phyloP scores from a whole-genome alignment of 441 rosid species.

The Gossypium davidsonii region DNA sequence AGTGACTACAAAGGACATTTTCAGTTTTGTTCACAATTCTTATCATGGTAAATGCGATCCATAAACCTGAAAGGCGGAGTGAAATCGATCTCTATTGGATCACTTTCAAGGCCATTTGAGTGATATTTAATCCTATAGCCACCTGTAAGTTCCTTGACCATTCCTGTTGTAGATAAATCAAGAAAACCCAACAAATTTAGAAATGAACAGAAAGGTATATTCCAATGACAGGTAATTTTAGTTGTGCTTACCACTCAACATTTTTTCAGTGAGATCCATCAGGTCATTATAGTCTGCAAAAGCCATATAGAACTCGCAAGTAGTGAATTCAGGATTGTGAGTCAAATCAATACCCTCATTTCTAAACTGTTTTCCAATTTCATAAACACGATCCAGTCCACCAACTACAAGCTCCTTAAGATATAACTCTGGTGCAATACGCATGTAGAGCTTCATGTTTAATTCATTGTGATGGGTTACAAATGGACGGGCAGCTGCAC shows the following conservation, averaged over 20 bases:
- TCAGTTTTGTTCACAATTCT: conserved; percentile 6
- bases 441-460: conserved; percentile 74
- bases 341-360: conserved; percentile 94
- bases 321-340: conserved; percentile 89
- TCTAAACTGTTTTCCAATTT: conserved; percentile 87
- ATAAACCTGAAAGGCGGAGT: conserved; percentile 80
- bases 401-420: conserved; percentile 90
- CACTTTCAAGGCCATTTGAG: conserved; percentile 65
- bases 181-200: not conserved
- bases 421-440: conserved; percentile 81
- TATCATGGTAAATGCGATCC: conserved; percentile 4
- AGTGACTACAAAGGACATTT: not conserved
- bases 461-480: conserved; percentile 85
- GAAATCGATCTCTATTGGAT: conserved; percentile 81
- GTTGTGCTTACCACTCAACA: conserved; percentile 65
- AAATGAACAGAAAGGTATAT: not conserved
- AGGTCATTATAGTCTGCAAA: conserved; percentile 79
- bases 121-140: conserved; percentile 74
- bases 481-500: conserved; percentile 93
- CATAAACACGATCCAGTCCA: conserved; percentile 78
- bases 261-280: conserved; percentile 68
- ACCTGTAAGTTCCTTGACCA: conserved; percentile 79
- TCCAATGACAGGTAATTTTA: not conserved
- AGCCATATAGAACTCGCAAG: conserved; percentile 96
- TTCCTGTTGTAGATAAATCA: conserved; percentile 34